Base-by-base conservation (phyloP, 1,139 yeast species). In the Pichia sp. region DNA sequence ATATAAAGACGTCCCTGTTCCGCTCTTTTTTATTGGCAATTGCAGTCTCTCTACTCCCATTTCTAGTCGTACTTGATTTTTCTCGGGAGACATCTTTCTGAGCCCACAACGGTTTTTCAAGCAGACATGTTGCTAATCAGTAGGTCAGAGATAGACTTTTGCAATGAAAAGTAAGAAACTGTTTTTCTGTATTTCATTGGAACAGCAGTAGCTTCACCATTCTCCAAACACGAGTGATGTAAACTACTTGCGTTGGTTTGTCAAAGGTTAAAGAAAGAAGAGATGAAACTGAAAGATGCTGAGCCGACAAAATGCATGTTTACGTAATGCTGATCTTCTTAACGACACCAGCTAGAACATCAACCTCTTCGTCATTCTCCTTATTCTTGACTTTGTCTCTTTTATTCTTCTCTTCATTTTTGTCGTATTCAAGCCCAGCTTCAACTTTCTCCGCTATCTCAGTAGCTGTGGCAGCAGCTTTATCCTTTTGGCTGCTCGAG, bases 301-400 rank as follows among this genome's bases (percentile, higher is more conserved):
- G 49, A 46, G 29, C 31, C 42, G 10, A 13, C 11, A 32, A 32
- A 19, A 31, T 15, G 16, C 19, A 13, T 23, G 38, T 6, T 43
- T 64, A 59, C 6, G 50, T 50, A 19, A 54, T 47, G 3, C 29
- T 23, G 29, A 56, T 41, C 13, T 52, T 49, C 4, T 43, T 61
- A 58, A 46, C 56, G 58, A 54, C 62, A 65, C 32, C 62, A 61
- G 10, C 62, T 53, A 29, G 65, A 61, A 50, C 63, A 63, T 51
- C 70, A 59, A 53, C 58, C 0, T 48, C 57, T 3, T 45, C 26
- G 2, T 32, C 50, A 15, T 41, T 16, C 6, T 36, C 19, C 26
- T 23, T 23, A 23, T 23, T 23, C 26, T 23, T 23, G 26, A 23
- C 26, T 23, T 23, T 23, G 26, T 23, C 26, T 23, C 26, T 23